A percentile compares a stretch with the other conserved stretches of the same genome.
phyloP scores from a whole-genome alignment of 768 basidiomycete genomes.

The Amanita thiersii region DNA sequence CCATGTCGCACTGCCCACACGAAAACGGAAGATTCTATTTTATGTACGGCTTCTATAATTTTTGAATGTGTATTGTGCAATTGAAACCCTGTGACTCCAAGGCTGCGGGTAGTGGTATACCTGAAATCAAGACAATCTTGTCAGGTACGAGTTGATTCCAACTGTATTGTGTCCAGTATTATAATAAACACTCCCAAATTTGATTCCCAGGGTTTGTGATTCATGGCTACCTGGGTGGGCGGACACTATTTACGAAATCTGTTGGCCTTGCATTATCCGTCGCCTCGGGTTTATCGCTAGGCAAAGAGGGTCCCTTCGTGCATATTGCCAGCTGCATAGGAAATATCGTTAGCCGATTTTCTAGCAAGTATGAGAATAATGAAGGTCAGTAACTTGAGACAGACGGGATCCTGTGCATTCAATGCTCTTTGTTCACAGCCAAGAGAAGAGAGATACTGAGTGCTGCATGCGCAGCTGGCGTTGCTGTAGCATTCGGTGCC shows the following conservation, averaged over 20 bases:
- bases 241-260: slow-evolving; percentile 84
- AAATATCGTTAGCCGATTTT: slow-evolving; percentile 84
- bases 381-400: slow-evolving; percentile 55
- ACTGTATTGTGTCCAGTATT: neutral
- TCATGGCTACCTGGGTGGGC: slow-evolving; percentile 90
- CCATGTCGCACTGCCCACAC: slow-evolving; percentile 15
- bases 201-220: slow-evolving; percentile 76
- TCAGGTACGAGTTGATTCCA: slow-evolving; percentile 46
- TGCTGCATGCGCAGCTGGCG: slow-evolving; percentile 95
- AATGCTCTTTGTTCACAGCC: slow-evolving; percentile 32
- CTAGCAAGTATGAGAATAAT: slow-evolving; percentile 88
- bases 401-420: too few relatives aligned
- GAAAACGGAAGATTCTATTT: slow-evolving; percentile 67
- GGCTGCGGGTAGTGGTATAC: slow-evolving; percentile 95
- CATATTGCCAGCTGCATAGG: slow-evolving; percentile 91
- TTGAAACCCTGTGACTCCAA: slow-evolving; percentile 18
- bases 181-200: slow-evolving; percentile 10
- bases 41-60: slow-evolving; percentile 51
- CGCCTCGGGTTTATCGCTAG: slow-evolving; percentile 85
- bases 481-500: slow-evolving; percentile 95
- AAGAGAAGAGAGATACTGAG: slow-evolving; percentile 93
- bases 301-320: slow-evolving; percentile 67
- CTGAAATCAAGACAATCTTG: slow-evolving; percentile 93
- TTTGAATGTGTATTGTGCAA: slow-evolving; percentile 8
- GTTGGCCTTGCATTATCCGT: slow-evolving; percentile 87